These are phyloP conservation scores for Solanum hybrid DNA, from an alignment of 305 asterid species.

Conservation along the genomic window DNA sequence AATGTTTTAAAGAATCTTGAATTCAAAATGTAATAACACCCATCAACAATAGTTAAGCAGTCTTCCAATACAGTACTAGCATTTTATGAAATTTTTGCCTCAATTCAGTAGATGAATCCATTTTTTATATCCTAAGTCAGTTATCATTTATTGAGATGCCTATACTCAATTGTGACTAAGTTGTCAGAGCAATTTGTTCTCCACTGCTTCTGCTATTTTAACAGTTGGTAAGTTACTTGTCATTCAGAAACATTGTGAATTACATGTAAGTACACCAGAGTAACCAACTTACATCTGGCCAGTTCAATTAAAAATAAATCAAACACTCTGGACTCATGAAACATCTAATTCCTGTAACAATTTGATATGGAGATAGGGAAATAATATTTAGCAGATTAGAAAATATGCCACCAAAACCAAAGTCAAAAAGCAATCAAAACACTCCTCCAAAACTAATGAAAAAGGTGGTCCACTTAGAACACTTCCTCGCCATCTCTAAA, in stretches of 20 bases:
- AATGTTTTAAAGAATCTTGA: background rate
- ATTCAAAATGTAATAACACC: background rate
- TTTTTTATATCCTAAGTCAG: background rate
- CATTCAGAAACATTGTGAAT: background rate
- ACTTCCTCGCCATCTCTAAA: background rate
- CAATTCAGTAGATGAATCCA: background rate
- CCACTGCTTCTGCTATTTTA: background rate
- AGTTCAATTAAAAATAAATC: background rate
- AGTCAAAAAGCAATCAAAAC: background rate
- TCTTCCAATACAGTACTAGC: background rate
- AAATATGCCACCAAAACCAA: background rate
- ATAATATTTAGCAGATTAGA: background rate
- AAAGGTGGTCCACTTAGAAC: background rate
- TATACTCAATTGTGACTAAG: background rate
- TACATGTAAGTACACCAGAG: background rate
- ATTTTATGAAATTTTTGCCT: too few species aligned
- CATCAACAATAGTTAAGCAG: background rate
- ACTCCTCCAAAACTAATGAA: slow-evolving; percentile 2
- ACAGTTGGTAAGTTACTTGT: background rate
- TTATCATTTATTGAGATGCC: background rate
- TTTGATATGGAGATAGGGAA: background rate
- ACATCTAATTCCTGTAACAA: background rate
- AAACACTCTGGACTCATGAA: background rate
- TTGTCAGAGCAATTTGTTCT: background rate
- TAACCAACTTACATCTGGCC: background rate